phyloP scores from a whole-genome alignment of 495 filamentous ascomycete genomes.

The Hypoxylon intermedium region DNA sequence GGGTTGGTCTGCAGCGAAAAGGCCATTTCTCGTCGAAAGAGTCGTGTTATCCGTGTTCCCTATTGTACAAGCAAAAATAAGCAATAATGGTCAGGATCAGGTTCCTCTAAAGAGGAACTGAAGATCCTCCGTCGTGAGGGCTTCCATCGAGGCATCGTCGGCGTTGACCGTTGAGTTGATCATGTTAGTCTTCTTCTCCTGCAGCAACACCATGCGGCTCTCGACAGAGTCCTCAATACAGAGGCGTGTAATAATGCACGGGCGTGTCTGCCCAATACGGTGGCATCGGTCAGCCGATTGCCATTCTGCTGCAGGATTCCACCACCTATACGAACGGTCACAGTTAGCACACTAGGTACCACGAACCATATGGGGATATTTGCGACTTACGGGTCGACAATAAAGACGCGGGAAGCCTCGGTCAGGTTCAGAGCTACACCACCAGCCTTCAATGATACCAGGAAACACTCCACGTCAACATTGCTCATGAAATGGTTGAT shows the following conservation, averaged over 20 bases:
- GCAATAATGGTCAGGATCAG: slow-evolving; percentile 11
- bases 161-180: slow-evolving; percentile 95
- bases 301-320: slow-evolving; percentile 98
- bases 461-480: slow-evolving; percentile 87
- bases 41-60: not conserved
- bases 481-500: slow-evolving; percentile 96
- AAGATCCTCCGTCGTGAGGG: slow-evolving; percentile 87
- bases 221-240: slow-evolving; percentile 97
- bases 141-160: slow-evolving; percentile 85
- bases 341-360: no score
- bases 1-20: not conserved
- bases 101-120: slow-evolving; percentile 87
- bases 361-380: no score
- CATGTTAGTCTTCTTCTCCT: slow-evolving; percentile 97
- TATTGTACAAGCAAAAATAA: not conserved
- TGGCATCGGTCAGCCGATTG: slow-evolving; percentile 96
- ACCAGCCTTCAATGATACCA: slow-evolving; percentile 93
- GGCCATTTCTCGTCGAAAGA: not conserved
- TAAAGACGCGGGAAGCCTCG: slow-evolving; percentile 91
- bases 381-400: slow-evolving; percentile 83
- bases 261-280: slow-evolving; percentile 91
- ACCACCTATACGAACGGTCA: slow-evolving; percentile 70
- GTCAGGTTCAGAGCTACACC: slow-evolving; percentile 95
- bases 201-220: slow-evolving; percentile 88
- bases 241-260: slow-evolving; percentile 90